These are phyloP conservation scores for Chaetomiaceae sp. DNA, from an alignment of 2,329 filamentous ascomycete genomes.

Conservation along the genomic window DNA sequence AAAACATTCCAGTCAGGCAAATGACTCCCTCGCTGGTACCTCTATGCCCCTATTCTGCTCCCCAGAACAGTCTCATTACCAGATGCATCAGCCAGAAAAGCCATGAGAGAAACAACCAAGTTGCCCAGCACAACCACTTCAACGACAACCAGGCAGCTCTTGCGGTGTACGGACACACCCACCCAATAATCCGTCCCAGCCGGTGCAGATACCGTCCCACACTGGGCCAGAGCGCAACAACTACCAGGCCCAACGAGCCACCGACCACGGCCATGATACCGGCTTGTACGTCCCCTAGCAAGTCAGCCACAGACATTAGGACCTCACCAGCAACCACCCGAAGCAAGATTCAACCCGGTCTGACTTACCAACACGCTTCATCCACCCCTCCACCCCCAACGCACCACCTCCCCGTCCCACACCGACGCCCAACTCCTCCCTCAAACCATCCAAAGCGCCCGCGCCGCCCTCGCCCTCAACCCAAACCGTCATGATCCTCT, in stretches of 20 bases:
- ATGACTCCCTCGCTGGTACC: too few species aligned
- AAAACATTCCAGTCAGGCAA: too few species aligned
- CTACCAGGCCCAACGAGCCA: conserved; percentile 1
- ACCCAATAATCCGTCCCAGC: neutral
- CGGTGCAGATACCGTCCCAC: conserved; percentile 1
- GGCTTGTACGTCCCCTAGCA: too few species aligned
- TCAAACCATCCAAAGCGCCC: neutral
- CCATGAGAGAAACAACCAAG: neutral
- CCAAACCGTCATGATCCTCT: too few species aligned
- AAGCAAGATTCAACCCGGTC: neutral
- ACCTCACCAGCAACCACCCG: too few species aligned
- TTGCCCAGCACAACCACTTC: neutral
- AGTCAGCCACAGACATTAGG: too few species aligned
- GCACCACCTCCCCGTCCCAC: too few species aligned
- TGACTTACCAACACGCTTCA: conserved; percentile 2
- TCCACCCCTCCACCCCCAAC: too few species aligned
- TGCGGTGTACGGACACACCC: neutral
- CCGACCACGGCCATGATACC: neutral
- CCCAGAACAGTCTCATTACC: neutral
- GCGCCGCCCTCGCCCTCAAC: neutral
- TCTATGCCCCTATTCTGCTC: neutral
- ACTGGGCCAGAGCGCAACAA: neutral
- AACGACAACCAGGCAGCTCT: neutral
- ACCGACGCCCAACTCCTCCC: too few species aligned
- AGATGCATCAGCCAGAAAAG: neutral